Evolutionary conservation across 441 rosid genomes (phyloP).

Genomic region (Breynia disticha): DNA sequence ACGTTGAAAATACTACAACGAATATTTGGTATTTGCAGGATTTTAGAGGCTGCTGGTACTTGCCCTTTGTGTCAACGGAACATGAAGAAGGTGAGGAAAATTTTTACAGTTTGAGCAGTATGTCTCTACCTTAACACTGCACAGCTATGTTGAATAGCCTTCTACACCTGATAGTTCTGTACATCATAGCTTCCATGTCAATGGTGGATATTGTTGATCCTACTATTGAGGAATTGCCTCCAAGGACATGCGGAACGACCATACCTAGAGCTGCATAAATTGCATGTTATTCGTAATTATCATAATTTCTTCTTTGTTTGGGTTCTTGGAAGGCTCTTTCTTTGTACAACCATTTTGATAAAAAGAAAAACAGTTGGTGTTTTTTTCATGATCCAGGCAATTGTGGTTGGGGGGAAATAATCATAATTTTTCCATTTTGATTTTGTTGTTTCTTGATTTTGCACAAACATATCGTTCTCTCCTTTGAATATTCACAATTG

Average conservation of each 20-base stretch:
- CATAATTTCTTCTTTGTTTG: not conserved
- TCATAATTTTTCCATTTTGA: no score
- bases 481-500: no score
- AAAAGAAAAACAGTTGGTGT: no score
- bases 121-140: not conserved
- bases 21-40: conserved; percentile 37
- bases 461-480: no score
- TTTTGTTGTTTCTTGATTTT: no score
- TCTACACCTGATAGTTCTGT: conserved; percentile 1
- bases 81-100: conserved; percentile 86
- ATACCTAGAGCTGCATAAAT: conserved; percentile 1
- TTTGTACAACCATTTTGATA: no score
- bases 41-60: conserved; percentile 67
- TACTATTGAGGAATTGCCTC: no score
- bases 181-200: conserved; percentile 2
- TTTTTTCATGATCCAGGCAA: no score
- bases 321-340: not conserved
- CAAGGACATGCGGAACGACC: not conserved
- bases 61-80: conserved; percentile 74
- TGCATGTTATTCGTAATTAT: not conserved
- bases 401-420: no score
- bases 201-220: no score
- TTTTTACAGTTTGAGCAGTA: conserved; percentile 55
- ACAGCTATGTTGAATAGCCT: conserved; percentile 1
- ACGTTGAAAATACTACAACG: no score